Evolutionary conservation across 2,329 filamentous ascomycete species (phyloP).

Genomic region (Coniochaeta ligniaria): DNA sequence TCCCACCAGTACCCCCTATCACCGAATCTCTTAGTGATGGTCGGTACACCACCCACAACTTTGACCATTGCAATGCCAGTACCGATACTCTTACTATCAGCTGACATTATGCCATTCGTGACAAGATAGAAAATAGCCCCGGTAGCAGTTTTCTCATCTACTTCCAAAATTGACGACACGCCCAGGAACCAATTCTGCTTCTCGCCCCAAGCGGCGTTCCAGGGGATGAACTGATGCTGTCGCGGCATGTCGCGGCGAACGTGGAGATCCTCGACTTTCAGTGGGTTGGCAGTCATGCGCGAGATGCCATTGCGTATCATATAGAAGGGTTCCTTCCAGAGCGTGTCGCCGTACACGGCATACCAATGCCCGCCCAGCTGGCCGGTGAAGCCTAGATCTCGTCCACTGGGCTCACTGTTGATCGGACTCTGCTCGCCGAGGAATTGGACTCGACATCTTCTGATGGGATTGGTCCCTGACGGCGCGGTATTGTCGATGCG

Average conservation of each 20-base stretch:
- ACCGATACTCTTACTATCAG: not conserved
- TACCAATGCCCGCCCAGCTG: conserved; percentile 25
- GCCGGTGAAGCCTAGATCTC: conserved; percentile 11
- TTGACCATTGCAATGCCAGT: conserved; percentile 25
- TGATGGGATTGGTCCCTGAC: conserved; percentile 26
- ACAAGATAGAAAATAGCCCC: conserved; percentile 29
- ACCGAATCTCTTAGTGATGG: conserved; percentile 25
- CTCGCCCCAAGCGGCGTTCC: conserved; percentile 27
- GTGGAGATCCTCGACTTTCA: conserved; percentile 27
- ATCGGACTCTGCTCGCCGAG: conserved; percentile 27
- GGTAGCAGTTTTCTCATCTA: conserved; percentile 15
- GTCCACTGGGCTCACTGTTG: conserved; percentile 27
- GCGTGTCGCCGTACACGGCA: conserved; percentile 26
- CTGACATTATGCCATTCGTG: conserved; percentile 14
- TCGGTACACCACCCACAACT: conserved; percentile 23
- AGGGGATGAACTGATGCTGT: conserved; percentile 28
- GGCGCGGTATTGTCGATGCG: conserved; percentile 25
- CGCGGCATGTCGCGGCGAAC: conserved; percentile 23
- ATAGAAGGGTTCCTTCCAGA: conserved; percentile 18
- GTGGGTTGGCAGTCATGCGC: conserved; percentile 23
- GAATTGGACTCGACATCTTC: conserved; percentile 16
- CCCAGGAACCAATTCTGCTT: conserved; percentile 26
- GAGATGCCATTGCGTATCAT: conserved; percentile 31
- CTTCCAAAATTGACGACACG: conserved; percentile 30
- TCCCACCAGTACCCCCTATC: conserved; percentile 28